Conservation (phyloP, 2,329 filamentous ascomycete genomes). For the Chrysoporthe austroafricana region DNA sequence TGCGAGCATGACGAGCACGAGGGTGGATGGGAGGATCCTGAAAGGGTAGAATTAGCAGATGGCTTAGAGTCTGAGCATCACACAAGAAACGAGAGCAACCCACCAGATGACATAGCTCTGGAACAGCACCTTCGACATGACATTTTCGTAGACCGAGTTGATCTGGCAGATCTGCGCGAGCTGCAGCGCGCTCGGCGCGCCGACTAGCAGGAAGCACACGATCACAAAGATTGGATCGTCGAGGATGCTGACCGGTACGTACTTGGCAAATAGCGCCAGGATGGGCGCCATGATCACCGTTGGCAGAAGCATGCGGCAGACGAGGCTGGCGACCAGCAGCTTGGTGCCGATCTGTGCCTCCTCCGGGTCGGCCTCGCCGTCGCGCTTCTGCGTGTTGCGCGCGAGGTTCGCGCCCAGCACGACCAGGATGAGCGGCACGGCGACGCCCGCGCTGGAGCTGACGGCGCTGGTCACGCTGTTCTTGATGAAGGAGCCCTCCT, state of each 20-base stretch:
- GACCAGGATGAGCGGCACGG: conserved; percentile 92
- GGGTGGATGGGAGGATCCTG: conserved; percentile 91
- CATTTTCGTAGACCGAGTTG: conserved; percentile 92
- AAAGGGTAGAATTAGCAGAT: conserved; percentile 35
- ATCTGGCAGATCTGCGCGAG: conserved; percentile 98
- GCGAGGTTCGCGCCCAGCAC: conserved; percentile 94
- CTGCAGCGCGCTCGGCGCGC: conserved; percentile 90
- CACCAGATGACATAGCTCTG: conserved; percentile 96
- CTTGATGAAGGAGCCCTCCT: conserved; percentile 83
- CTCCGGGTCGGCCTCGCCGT: conserved; percentile 60
- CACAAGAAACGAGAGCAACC: conserved; percentile 39
- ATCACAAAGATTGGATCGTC: conserved; percentile 98
- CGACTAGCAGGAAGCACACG: conserved; percentile 94
- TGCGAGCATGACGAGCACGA: conserved; percentile 87
- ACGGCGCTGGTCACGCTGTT: conserved; percentile 93
- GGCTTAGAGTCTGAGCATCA: neutral
- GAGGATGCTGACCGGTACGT: conserved; percentile 87
- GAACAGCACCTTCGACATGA: conserved; percentile 91
- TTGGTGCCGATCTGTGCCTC: conserved; percentile 71
- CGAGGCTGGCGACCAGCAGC: conserved; percentile 80
- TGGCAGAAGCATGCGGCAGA: conserved; percentile 91
- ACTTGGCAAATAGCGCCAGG: conserved; percentile 85
- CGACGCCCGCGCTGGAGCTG: conserved; percentile 82
- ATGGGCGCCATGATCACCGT: conserved; percentile 91
- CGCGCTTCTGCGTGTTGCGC: conserved; percentile 79